These are phyloP conservation scores for Diaporthe velutina DNA, from an alignment of 2,329 filamentous ascomycete genomes.

Conservation along the genomic window DNA sequence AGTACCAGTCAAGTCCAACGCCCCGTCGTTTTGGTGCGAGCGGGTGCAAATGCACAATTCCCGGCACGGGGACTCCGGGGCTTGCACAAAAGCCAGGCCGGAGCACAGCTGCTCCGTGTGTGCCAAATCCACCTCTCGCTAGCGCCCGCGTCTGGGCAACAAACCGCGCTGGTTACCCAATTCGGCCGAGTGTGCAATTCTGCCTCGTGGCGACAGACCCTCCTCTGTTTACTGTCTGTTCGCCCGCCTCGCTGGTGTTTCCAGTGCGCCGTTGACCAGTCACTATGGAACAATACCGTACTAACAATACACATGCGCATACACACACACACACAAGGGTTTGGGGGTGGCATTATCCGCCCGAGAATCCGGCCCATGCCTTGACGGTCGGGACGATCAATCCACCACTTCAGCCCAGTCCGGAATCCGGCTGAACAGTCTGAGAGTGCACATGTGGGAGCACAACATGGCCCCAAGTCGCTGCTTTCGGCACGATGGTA, in stretches of 20 bases:
- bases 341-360: not conserved
- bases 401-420: not conserved
- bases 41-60: constrained; percentile 18
- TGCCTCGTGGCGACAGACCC: not conserved
- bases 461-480: not conserved
- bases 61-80: constrained; percentile 17
- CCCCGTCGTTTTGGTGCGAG: not conserved
- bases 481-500: constrained; percentile 7
- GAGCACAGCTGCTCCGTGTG: constrained; percentile 28
- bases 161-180: constrained; percentile 29
- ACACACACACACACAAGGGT: not conserved
- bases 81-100: constrained; percentile 31
- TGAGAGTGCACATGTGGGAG: not conserved
- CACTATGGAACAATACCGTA: not conserved
- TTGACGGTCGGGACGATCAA: not conserved
- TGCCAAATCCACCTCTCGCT: constrained; percentile 8
- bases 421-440: not conserved
- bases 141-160: not conserved
- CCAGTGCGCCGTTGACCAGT: not conserved
- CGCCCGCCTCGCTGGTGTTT: not conserved
- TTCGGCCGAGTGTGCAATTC: not conserved
- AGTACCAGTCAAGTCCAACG: not conserved
- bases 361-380: not conserved
- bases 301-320: no score
- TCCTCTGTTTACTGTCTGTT: not conserved